Evolutionary conservation across 129 eudicot species (phyloP), one percentile per base, ranked within the genome.

Genomic region (Saussurea involucrata): DNA sequence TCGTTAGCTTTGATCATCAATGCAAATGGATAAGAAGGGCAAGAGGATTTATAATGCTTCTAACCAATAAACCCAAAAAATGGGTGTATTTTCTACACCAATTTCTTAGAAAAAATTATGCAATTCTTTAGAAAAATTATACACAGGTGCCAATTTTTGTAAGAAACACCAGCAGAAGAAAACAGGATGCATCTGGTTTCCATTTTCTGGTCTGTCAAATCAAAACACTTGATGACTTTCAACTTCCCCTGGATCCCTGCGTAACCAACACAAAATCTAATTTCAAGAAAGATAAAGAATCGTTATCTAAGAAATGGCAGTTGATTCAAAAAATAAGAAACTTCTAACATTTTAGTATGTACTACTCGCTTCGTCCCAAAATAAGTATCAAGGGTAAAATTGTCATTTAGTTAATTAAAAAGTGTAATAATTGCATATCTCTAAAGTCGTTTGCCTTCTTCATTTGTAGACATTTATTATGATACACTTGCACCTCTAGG

Each of bases 101-200:
- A 20, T 65, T 34, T 37, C 40, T 34, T 8, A 63, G 37, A 17
- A 7, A 8, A 4, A 42, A 12, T 12, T 42, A 42, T 42, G 5
- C 40, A 64, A 42, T n/a, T n/a, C 44, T 25, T 2, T 42, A 44
- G n/a, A 10, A 21, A 66, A 10, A 36, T 27, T 28, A 76, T 20
- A 24, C 78, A 76, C 65, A 76, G 44, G 17, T 63, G 44, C 24
- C 37, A 63, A 64, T 63, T 15, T 75, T 61, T 28, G 22, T 66
- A 44, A 42, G 33, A 65, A 44, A 64, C 70, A 60, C 33, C 69
- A 34, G 32, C 36, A 36, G 40, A 42, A 37, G 28, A 18, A 22
- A 36, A 25, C 28, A 22, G 5, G 17, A 40, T 10, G 27, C 58
- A 74, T 72, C 67, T 72, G 49, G 68, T 53, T 66, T 61, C 18